These are phyloP conservation scores for Teunomyces lycoperdinae DNA, from an alignment of 805 yeast genomes.

Conservation along the genomic window DNA sequence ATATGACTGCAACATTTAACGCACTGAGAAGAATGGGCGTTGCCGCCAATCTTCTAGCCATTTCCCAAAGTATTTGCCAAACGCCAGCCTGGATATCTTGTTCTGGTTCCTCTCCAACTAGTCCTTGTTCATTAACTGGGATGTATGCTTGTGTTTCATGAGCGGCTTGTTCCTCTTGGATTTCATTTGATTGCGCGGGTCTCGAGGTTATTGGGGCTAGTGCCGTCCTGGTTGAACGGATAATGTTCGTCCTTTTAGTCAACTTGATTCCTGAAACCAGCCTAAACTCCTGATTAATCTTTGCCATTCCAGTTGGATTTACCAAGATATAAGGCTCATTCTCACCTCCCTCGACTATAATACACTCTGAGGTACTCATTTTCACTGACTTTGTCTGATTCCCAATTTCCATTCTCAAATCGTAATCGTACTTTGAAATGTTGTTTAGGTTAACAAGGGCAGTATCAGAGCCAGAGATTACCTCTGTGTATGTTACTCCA, in stretches of 20 bases:
- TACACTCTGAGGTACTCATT: conserved; percentile 41
- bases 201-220: neutral
- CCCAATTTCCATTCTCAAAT: conserved; percentile 18
- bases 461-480: neutral
- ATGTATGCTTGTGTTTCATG: too few relatives aligned
- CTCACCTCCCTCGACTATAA: conserved; percentile 30
- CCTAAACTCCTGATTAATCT: conserved; percentile 15
- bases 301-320: conserved; percentile 34
- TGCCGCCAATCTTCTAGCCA: neutral
- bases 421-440: conserved; percentile 22
- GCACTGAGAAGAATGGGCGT: neutral
- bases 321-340: conserved; percentile 38
- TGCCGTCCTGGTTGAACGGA: neutral
- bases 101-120: neutral
- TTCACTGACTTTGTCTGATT: conserved; percentile 11
- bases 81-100: neutral
- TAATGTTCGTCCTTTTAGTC: conserved; percentile 5
- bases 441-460: conserved; percentile 28
- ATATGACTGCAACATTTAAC: neutral
- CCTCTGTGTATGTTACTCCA: conserved; percentile 18
- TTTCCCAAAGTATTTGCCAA: neutral
- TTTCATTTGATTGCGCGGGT: too few relatives aligned
- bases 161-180: too few relatives aligned
- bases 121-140: too few relatives aligned
- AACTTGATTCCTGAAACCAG: conserved; percentile 13